Base-by-base conservation (phyloP, 257 asterid species). In the Lycium ferocissimum region DNA sequence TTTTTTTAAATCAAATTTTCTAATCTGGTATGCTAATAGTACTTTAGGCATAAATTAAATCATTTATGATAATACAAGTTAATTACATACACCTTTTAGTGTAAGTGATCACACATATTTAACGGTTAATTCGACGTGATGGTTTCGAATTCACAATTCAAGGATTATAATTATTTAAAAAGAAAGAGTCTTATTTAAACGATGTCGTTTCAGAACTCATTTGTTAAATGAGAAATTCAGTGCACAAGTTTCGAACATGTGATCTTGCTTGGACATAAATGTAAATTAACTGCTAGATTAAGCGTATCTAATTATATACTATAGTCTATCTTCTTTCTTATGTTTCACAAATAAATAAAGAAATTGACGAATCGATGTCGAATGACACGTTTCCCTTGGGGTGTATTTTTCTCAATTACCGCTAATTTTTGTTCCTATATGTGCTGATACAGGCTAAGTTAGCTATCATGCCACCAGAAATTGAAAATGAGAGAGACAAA, bases 361-460 rank as follows among this genome's bases (percentile, higher is more conserved):
- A 80, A 13, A 15, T 13, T 18, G n/a, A 69, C 56, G 0, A 40
- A 9, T n/a, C 15, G 20, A 14, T 67, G 20, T 35, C 6, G 20
- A 67, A 26, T 65, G 17, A 26, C 5, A 66, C 6, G 5, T 12
- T 13, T 26, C 37, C 12, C 1, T 11, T 18, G 1, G 5, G 14
- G 71, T 65, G 40, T 15, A 65, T 40, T 26, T 26, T 26, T 26
- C 33, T 26, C 33, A 63, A 53, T 53, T 57, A 57, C 0, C 22
- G 20, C 15, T 53, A 53, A 18, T 67, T 7, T 33, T 79, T 56
- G 5, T 33, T 13, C 1, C 7, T 35, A 51, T 70, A 17, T 15
- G 15, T 54, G 14, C 38, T 10, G 6, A 2, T 78, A 61, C 67
- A 87, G 92, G 85, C 56, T 0, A 67, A 35, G 40, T 59, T 87